Conservation (phyloP, 257 asterid species). For the Nicotiana benthamiana region DNA sequence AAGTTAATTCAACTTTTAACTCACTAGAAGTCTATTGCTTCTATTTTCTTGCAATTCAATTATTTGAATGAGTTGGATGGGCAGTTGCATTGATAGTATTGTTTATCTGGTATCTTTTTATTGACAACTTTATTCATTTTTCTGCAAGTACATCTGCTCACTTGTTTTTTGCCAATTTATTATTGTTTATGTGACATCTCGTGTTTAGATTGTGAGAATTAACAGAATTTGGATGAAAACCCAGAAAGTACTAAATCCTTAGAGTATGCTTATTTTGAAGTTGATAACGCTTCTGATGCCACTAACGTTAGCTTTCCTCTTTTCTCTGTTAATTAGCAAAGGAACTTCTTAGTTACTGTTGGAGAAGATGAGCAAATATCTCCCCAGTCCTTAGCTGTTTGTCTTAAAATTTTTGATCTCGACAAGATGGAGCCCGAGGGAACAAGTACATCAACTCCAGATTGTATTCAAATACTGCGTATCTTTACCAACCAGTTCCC, state of each 20-base stretch:
- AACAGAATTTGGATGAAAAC: not conserved
- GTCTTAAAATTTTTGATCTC: conserved; percentile 82
- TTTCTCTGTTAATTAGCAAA: conserved; percentile 51
- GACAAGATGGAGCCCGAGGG: conserved; percentile 84
- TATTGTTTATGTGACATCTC: not conserved
- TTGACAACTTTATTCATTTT: not conserved
- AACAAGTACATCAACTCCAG: conserved; percentile 65
- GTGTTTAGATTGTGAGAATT: not conserved
- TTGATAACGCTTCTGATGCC: not conserved
- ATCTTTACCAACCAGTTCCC: conserved; percentile 81
- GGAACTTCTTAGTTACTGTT: conserved; percentile 73
- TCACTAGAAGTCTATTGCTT: not conserved
- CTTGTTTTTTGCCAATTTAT: not conserved
- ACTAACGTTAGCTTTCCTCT: conserved; percentile 7
- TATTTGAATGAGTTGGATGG: not conserved
- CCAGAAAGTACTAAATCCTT: not conserved
- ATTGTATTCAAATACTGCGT: conserved; percentile 76
- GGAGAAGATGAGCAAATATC: conserved; percentile 88
- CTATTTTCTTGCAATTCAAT: not conserved
- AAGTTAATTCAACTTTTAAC: not conserved
- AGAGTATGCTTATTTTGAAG: not conserved
- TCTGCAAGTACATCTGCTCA: not conserved
- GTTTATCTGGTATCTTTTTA: not conserved
- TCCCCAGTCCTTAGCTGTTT: conserved; percentile 54
- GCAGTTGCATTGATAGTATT: not conserved